phyloP scores from a whole-genome alignment of 208 protist species.

The Acanthamoeba comandoni region DNA sequence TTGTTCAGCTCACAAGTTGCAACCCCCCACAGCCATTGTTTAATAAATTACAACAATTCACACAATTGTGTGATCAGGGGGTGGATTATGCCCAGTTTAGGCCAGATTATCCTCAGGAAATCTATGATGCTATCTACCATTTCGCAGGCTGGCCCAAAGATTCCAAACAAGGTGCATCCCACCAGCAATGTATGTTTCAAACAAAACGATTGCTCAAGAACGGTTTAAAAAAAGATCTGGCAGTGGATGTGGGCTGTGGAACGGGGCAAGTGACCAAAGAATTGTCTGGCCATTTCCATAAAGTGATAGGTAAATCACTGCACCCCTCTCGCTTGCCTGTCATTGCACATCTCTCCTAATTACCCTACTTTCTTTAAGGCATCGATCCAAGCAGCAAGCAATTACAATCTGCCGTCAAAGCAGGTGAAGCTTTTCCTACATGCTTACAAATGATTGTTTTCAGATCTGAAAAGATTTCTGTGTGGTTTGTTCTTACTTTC shows the following conservation, averaged over 20 bases:
- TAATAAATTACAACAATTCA: too few relatives aligned
- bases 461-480: neutral
- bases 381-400: constrained; percentile 52
- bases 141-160: neutral
- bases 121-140: constrained; percentile 19
- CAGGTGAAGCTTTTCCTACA: neutral
- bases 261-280: constrained; percentile 61
- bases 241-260: constrained; percentile 62
- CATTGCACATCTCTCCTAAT: neutral
- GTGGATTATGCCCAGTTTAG: constrained; percentile 32
- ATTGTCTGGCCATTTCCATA: constrained; percentile 21
- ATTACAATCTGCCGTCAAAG: neutral
- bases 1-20: constrained; percentile 27
- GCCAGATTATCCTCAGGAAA: constrained; percentile 20
- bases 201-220: neutral
- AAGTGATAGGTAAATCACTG: constrained; percentile 27
- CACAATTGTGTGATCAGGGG: too few relatives aligned
- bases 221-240: neutral
- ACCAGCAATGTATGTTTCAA: too few relatives aligned
- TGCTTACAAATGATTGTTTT: neutral
- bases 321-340: neutral
- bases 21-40: too few relatives aligned
- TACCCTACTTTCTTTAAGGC: neutral
- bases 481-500: neutral
- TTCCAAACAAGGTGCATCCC: neutral